Evolutionary conservation across 441 rosid species (phyloP).

Genomic region (Adansonia rubrostipa): DNA sequence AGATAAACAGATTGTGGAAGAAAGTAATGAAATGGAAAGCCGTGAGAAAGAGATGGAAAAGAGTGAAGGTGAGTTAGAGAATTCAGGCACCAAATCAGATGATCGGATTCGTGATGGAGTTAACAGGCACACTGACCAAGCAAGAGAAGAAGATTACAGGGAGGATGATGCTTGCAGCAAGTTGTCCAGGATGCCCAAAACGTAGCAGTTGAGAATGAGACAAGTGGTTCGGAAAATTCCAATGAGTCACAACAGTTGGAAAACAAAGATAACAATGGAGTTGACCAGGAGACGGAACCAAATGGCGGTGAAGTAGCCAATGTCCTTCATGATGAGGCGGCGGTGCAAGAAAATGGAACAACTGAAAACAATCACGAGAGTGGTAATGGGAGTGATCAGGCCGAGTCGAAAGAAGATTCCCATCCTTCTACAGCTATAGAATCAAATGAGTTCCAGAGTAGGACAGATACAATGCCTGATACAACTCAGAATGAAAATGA

Average conservation of each 20-base stretch:
- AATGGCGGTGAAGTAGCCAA: constrained; percentile 38
- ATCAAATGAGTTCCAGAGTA: constrained; percentile 34
- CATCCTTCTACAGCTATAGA: constrained; percentile 35
- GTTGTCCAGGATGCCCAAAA: constrained; percentile 59
- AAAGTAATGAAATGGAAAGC: constrained; percentile 16
- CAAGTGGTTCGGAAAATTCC: constrained; percentile 32
- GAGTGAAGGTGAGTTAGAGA: constrained; percentile 38
- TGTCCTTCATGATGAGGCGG: constrained; percentile 46
- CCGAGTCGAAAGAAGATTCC: constrained; percentile 39
- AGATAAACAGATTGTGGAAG: constrained; percentile 27
- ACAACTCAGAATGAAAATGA: constrained; percentile 38
- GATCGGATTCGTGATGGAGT: constrained; percentile 47
- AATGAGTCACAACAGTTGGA: constrained; percentile 37
- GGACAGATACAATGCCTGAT: constrained; percentile 23
- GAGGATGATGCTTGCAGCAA: constrained; percentile 92
- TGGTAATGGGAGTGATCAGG: constrained; percentile 39
- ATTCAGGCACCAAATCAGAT: constrained; percentile 35
- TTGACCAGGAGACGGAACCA: constrained; percentile 31
- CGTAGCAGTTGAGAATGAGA: constrained; percentile 39
- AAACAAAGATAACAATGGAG: constrained; percentile 36
- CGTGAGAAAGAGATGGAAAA: constrained; percentile 31
- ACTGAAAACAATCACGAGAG: constrained; percentile 38
- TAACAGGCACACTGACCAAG: constrained; percentile 52
- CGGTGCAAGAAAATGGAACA: constrained; percentile 30
- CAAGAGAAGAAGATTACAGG: constrained; percentile 79